Evolutionary conservation across 2,329 filamentous ascomycete genomes (phyloP).

Genomic region (Aspergillus sp.): DNA sequence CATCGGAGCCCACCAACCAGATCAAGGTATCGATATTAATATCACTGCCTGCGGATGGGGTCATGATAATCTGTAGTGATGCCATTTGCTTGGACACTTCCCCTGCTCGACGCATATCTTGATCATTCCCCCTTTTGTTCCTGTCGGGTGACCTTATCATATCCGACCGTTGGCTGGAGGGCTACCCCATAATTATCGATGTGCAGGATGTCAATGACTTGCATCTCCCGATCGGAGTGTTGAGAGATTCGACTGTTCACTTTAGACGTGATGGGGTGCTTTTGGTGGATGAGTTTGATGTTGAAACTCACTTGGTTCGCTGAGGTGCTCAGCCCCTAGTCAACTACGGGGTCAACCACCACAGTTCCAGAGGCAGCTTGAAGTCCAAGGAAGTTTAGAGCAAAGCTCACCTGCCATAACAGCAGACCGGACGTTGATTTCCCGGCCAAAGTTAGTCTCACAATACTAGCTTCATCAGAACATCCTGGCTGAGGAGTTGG

Average conservation of each 20-base stretch:
- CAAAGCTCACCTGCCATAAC: neutral
- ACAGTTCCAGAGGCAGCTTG: neutral
- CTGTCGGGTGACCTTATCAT: neutral
- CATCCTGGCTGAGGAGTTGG: neutral
- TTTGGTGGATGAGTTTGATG: neutral
- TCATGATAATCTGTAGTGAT: slow-evolving; percentile 1
- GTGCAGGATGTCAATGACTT: neutral
- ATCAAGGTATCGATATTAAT: neutral
- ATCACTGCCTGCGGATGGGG: neutral
- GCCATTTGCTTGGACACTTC: neutral
- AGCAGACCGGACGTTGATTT: neutral
- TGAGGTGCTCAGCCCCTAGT: too few species aligned
- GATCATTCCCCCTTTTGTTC: too few species aligned
- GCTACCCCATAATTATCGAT: neutral
- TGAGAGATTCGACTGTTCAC: neutral
- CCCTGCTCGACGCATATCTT: too few species aligned
- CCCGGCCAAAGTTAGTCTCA: neutral
- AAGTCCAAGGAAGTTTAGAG: neutral
- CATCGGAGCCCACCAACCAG: neutral
- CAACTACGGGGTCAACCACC: too few species aligned
- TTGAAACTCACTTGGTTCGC: too few species aligned
- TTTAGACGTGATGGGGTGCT: neutral
- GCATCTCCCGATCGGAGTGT: neutral
- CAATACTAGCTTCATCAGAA: neutral
- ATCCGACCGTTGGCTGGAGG: neutral